Conservation (phyloP, 306 rosid species). For the Acacia acuminata region DNA sequence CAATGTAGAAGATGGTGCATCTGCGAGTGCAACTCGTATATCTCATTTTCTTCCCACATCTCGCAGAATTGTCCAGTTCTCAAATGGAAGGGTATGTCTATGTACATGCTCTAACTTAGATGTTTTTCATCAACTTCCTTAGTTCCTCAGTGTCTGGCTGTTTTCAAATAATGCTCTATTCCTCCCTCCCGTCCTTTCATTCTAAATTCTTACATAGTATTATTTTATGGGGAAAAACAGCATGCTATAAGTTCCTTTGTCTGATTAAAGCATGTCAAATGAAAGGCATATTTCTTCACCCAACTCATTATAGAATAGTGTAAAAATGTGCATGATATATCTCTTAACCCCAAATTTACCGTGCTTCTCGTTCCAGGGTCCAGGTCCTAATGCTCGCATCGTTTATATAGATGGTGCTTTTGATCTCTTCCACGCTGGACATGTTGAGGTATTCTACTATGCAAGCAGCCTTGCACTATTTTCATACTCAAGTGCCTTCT, state of each 20-base stretch:
- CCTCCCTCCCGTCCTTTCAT: background rate
- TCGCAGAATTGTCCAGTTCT: constrained; percentile 90
- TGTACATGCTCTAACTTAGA: background rate
- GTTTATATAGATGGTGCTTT: constrained; percentile 99
- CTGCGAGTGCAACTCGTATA: constrained; percentile 60
- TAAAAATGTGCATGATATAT: background rate
- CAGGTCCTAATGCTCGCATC: constrained; percentile 91
- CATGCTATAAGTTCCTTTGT: background rate
- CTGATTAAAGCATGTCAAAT: background rate
- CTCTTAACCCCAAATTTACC: background rate
- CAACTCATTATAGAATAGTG: background rate
- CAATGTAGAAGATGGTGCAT: constrained; percentile 70
- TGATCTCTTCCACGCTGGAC: constrained; percentile 99
- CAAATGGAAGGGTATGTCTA: constrained; percentile 84
- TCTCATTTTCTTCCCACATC: constrained; percentile 96
- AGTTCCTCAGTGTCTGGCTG: background rate
- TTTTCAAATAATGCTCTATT: background rate
- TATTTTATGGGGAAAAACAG: background rate
- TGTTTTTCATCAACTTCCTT: background rate
- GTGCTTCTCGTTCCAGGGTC: constrained; percentile 59
- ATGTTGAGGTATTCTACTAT: constrained; percentile 58
- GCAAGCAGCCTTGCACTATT: background rate
- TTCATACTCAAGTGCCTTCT: background rate
- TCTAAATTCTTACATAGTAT: background rate
- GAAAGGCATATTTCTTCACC: background rate